Conservation (phyloP, 257 asterid genomes). For the Jaltomata sinuosa region DNA sequence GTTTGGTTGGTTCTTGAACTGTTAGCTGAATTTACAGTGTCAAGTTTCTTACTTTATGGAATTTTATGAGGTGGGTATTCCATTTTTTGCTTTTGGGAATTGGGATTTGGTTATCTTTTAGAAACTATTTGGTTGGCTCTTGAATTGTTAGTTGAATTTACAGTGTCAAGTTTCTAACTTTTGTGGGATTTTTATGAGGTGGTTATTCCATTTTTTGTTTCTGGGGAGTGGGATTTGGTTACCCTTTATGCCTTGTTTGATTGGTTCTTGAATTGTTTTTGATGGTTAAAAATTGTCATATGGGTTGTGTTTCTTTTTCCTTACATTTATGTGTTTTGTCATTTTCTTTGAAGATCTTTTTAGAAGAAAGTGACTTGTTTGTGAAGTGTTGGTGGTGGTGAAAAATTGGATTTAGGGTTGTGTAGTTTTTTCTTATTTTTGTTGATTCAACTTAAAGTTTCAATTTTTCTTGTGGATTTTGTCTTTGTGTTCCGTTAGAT, state of each 20-base stretch:
- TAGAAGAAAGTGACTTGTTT: not conserved
- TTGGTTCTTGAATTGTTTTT: not conserved
- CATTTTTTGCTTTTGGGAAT: not conserved
- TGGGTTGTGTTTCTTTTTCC: not conserved
- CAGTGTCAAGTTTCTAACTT: not conserved
- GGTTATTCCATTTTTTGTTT: no score
- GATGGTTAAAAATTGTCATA: not conserved
- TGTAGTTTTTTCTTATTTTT: not conserved
- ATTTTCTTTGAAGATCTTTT: slow-evolving; percentile 4
- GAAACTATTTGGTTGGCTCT: not conserved
- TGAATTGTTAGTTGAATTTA: not conserved
- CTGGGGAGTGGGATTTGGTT: not conserved
- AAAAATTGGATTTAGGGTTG: not conserved
- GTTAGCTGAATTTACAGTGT: not conserved
- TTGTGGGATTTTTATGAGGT: no score
- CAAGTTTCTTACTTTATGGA: not conserved
- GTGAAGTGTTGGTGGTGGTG: not conserved
- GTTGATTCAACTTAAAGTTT: not conserved
- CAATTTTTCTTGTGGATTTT: not conserved
- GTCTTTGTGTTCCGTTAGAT: slow-evolving; percentile 3
- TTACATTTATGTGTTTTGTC: not conserved
- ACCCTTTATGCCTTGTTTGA: not conserved
- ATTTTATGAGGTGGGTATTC: not conserved
- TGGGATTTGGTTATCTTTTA: not conserved
- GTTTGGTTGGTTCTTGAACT: not conserved